Base-by-base conservation (phyloP, 2,329 filamentous ascomycete species). In the Alternaria infectoria region DNA sequence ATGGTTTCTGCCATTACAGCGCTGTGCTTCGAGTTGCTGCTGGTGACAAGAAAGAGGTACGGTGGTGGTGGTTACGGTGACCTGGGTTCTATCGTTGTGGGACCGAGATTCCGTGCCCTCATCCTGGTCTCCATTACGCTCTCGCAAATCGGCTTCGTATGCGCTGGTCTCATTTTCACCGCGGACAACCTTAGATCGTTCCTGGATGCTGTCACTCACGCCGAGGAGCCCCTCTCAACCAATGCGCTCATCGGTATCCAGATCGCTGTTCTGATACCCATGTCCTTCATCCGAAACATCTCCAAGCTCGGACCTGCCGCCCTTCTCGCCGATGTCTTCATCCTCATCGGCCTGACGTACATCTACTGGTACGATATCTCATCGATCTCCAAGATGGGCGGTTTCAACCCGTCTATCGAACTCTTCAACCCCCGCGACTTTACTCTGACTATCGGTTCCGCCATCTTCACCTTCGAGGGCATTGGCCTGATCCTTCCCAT, bases 381-480 rank as follows among this genome's bases (percentile, higher is more conserved):
- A 6, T 81, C 82, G 50, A 83, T 93, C 15, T 82, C 85, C 1
- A 74, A 79, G 6, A 77, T 74, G 70, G 76, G 84, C 19, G 90
- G 90, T 57, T 82, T 90, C 57, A 84, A 88, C 65, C 81, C 85
- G 1, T 86, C 85, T 0, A 88, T 93, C n/a, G 81, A 83, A 54
- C 82, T 91, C 13, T 92, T 93, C 84, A 93, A 93, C 77, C 88
- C 90, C 0, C 81, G 83, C 25, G 84, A 87, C 59, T 93, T 90
- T 75, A 90, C 91, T 0, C 82, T 93, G 57, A 93, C 90, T 25
- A 86, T 93, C 51, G 91, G 91, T 56, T 88, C 89, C 2, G 88
- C 90, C 40, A 92, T 93, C 73, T 93, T 93, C 80, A 92, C 91
- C 0, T 93, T 92, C 69, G 91, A 93, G 75, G 91, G 91, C 51